Conservation (phyloP, 2,329 filamentous ascomycete genomes). For the Venturia aucupariae region DNA sequence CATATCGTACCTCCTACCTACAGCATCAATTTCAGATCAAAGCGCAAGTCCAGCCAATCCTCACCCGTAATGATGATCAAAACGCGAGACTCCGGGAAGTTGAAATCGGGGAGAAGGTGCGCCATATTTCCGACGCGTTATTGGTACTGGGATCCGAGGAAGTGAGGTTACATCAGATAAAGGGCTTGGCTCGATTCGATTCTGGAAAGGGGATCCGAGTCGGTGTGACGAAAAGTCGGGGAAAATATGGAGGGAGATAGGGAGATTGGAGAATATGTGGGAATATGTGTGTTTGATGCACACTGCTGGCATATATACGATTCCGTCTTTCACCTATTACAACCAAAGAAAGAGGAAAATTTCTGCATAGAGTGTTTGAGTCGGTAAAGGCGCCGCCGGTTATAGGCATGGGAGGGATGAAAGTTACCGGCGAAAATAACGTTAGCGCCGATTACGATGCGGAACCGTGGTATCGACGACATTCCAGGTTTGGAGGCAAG, state of each 20-base stretch:
- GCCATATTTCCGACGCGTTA: conserved; percentile 2
- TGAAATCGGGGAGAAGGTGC: conserved; percentile 12
- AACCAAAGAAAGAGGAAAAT: not conserved
- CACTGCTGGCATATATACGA: not conserved
- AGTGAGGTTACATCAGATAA: not conserved
- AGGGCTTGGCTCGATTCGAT: not conserved
- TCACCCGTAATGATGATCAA: conserved; percentile 81
- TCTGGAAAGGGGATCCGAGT: no score
- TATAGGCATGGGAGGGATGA: not conserved
- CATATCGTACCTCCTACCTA: conserved; percentile 64
- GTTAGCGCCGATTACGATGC: not conserved
- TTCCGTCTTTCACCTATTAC: not conserved
- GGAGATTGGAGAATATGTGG: not conserved
- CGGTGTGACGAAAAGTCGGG: not conserved
- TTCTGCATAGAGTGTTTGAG: not conserved
- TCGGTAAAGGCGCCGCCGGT: not conserved
- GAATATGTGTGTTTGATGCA: not conserved
- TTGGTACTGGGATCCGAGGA: not conserved
- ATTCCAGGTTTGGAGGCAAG: not conserved
- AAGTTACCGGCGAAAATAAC: not conserved
- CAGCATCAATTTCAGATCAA: not conserved
- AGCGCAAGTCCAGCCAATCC: conserved; percentile 19
- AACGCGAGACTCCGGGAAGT: conserved; percentile 62
- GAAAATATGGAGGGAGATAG: not conserved
- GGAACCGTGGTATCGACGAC: not conserved